Evolutionary conservation across 305 asterid species (phyloP).

Genomic region (Rubia peregrina): DNA sequence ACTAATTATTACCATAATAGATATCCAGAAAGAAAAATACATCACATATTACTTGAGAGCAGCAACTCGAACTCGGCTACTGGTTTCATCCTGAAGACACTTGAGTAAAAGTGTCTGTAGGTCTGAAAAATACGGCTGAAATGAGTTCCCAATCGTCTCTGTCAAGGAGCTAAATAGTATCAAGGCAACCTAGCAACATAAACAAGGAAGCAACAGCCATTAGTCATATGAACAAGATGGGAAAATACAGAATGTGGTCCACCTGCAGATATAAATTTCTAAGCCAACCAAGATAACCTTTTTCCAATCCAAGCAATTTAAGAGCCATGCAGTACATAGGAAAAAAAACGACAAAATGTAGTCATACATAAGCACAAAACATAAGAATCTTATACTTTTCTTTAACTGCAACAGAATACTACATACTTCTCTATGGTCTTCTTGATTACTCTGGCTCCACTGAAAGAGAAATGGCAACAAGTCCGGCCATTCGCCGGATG

Average conservation of each 20-base stretch:
- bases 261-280: neutral
- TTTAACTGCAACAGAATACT: neutral
- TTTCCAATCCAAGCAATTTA: neutral
- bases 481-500: conserved; percentile 98
- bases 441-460: conserved; percentile 92
- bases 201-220: conserved; percentile 19
- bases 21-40: conserved; percentile 12
- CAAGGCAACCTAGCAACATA: conserved; percentile 72
- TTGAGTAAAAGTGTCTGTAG: conserved; percentile 77
- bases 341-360: neutral
- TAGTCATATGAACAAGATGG: conserved; percentile 16
- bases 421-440: conserved; percentile 94
- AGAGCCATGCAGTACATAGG: neutral
- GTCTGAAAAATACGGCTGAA: conserved; percentile 77
- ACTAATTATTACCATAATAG: conserved; percentile 13
- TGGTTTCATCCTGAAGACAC: conserved; percentile 95
- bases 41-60: conserved; percentile 77
- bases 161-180: conserved; percentile 98
- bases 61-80: conserved; percentile 91
- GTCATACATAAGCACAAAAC: neutral
- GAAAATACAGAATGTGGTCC: conserved; percentile 6
- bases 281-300: neutral
- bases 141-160: conserved; percentile 91
- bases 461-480: conserved; percentile 89
- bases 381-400: neutral